Evolutionary conservation across 23 red algal genomes (phyloP), one percentile per base, ranked within the genome.

Genomic region (Gracilaria domingensis): DNA sequence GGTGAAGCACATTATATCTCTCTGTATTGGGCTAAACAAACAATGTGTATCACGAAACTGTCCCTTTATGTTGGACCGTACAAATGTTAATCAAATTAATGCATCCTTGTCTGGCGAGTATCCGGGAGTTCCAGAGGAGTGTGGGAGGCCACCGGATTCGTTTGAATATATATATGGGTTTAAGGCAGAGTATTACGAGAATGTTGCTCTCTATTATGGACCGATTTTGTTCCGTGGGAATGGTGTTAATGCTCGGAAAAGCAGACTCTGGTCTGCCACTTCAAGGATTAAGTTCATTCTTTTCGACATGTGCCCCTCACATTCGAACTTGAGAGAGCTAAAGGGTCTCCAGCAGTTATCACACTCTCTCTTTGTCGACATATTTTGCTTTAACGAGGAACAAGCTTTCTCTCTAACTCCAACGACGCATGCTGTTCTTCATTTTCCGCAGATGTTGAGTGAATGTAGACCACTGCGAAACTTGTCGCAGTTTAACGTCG

Each of bases 121-220:
- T 36, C 4, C 32, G 24, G 62, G 62, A 30, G 7, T 78, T 16
- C 73, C 37, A 54, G 73, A 36, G 50, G 14, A 29, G 4, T 80
- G 76, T 48, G 76, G 76, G 14, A 28, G 48, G 16, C 76, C 54
- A 18, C 47, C 76, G 14, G 49, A 58, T 11, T 80, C 76, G 23
- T 58, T 80, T 18, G n/a, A 56, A 24, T 60, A 80, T 18, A 58
- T 80, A 2, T n/a, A 2, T 29, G 47, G 54, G 0, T 80, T 28
- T 24, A 80, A 80, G 26, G 76, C 76, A 23, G 76, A 80, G 28
- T 4, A 80, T 24, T 80, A 58, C 4, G 58, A 56, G 48, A 60
- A 55, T 24, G 12, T 80, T 56, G 48, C 49, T 12, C 76, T 80
- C 0, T 80, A 56, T 12, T 80, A 54, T 34, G 42, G 76, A 1